Percentiles rank a stretch among this genome's conserved stretches.
Evolutionary conservation across 495 filamentous ascomycete species (phyloP).

Genomic region (Neurospora sp.): DNA sequence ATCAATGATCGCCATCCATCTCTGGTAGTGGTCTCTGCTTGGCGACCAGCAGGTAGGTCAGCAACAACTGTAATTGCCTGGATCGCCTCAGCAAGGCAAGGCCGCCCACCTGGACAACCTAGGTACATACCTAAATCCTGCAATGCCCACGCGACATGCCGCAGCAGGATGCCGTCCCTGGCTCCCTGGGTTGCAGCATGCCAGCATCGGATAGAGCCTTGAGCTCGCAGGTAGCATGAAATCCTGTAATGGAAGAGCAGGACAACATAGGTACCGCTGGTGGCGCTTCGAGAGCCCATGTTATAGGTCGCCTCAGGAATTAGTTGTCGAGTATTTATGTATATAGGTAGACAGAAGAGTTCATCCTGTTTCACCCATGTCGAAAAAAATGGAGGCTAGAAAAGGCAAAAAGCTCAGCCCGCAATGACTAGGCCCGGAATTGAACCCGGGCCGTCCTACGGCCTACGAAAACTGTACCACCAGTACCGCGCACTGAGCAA

Average conservation of each 20-base stretch:
- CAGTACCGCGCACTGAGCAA: too few relatives aligned
- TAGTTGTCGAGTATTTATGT: background rate
- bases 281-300: background rate
- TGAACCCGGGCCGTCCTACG: too few relatives aligned
- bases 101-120: background rate
- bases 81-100: background rate
- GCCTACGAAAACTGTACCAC: too few relatives aligned
- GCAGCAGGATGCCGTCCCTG: background rate
- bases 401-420: too few relatives aligned
- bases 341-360: background rate
- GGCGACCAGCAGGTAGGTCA: background rate
- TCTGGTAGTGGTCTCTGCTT: background rate
- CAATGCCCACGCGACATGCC: background rate
- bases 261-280: background rate
- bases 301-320: background rate
- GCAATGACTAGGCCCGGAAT: too few relatives aligned
- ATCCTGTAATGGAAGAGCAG: background rate
- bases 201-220: background rate
- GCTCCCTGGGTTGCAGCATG: background rate
- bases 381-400: too few relatives aligned
- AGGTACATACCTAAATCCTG: background rate
- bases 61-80: background rate
- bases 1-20: background rate
- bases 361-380: too few relatives aligned
- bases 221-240: background rate